Evolutionary conservation across 2,329 filamentous ascomycete species (phyloP), one percentile per base, ranked within the genome.

Genomic region (Sporothrix pallida): DNA sequence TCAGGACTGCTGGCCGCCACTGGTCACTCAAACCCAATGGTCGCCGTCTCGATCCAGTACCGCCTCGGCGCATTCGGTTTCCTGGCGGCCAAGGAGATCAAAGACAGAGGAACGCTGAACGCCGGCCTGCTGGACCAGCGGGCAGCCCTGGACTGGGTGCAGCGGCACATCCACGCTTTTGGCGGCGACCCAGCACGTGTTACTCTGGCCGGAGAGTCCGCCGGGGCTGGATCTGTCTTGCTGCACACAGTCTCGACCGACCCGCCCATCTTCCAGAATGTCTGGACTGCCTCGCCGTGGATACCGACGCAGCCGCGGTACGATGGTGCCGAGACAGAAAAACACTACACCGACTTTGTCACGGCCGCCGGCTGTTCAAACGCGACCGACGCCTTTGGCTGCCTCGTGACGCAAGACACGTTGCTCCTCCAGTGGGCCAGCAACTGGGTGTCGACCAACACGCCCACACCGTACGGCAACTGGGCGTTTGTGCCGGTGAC

Each of bases 271-370:
- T 70, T 31, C 68, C 62, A 65, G 17, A 15, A 71, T 68, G 67
- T 73, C 10, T 73, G 60, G 26, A 60, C 75, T 2, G 72, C 74
- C 2, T 75, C 74, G n/a, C 85, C 86, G 2, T 87, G 85, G 73
- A 81, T 87, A 46, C 84, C 86, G 0, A 83, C 83, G 74, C 84
- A 86, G 72, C 86, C 86, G 73, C 78, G 80, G 12, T 87, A 85
- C 76, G 81, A 84, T 69, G 84, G 84, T 26, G 81, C 79, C 48
- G 77, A 84, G 8, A 83, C 86, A 0, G 82, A 84, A 3, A 80
- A 83, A 20, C 77, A 82, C 12, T 88, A 87, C 75, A 81, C 84
- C 60, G 80, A 81, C 0, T 85, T 88, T 74, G 85, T 82, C 0
- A 76, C 77, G 3, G 75, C 79, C 12, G 83, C 81, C 0, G 84